Evolutionary conservation across 2,329 filamentous ascomycete species (phyloP), one percentile per base, ranked within the genome.

Genomic region (Tolypocladium tundrense): DNA sequence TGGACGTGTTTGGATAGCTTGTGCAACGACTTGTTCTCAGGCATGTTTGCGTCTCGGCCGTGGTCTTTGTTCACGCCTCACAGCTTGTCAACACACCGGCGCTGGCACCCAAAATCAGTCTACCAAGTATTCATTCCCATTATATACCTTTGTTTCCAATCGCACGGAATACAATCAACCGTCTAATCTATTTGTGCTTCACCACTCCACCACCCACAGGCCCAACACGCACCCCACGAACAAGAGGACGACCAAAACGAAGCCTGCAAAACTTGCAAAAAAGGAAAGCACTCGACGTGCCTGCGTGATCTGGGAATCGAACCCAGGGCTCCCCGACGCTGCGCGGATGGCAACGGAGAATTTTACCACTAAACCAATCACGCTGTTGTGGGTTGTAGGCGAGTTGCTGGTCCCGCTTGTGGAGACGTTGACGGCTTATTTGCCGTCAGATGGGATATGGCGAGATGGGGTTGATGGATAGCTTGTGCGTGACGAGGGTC

Each of bases 311-410:
- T 56, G 43, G 55, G 55, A 56, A 56, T 56, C 55, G 55, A 56
- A 56, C 55, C 55, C 55, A 56, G 55, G 55, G 55, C 55, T 56
- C 55, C 55, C 55, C 55, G 55, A 56, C 35, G 43, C 19, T 56
- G 45, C 45, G 8, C 55, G 55, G 33, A 56, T 56, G 55, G 55
- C 55, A 56, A 56, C 55, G 55, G 55, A 56, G 55, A 56, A 56
- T 56, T 56, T 56, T 56, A 56, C 55, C 55, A 56, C 55, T 56
- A 56, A 56, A 56, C 55, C 55, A 56, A 56, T 52, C 45, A 56
- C 55, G 55, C 55, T 27, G 16, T 21, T 16, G 33, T 2, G 31
- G 19, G 41, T 19, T 24, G 19, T 9, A 24, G 6, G 27, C 19
- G 41, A 35, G 10, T 56, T 16, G 41, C 33, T n/a, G 35, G 45